Base-by-base conservation (phyloP, 805 yeast genomes). In the Myxozyma mucilagina region DNA sequence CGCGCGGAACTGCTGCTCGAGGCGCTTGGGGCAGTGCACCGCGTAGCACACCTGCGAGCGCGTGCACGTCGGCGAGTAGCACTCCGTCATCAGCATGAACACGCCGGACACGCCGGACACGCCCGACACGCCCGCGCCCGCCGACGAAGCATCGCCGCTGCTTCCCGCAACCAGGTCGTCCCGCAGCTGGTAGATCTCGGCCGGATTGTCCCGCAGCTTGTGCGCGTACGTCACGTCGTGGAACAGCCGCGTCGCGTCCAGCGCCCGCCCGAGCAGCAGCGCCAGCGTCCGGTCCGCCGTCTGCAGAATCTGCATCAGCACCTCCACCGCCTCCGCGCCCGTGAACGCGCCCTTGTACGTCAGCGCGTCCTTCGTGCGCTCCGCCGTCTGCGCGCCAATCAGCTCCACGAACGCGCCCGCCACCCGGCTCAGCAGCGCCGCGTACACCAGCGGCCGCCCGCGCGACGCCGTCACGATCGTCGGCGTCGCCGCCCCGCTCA, bases 191-290 rank as follows among this genome's bases (percentile, higher is more conserved):
- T 93, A 94, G 29, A 93, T 89, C 73, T 94, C 99, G 70, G 82
- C 84, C 20, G 80, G 82, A 0, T 96, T 89, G 74, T 94, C 99
- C 66, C 99, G 80, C 56, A 94, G 79, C 52, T 97, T 80, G 72
- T 92, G 98, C 69, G 91, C 96, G 74, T 93, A 93, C 0, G 97
- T 89, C 31, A 92, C 97, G 75, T 94, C 99, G 71, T 90, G 97
- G 74, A 94, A 91, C 59, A 90, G 84, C 72, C 89, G 89, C 69
- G 94, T 98, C 0, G 97, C 96, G 75, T 94, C 98, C 57, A 94
- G 77, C 0, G 97, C 86, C 65, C 99, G 80, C 34, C 98, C 99
- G 53, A 94, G 76, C 38, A 94, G 77, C 50, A 94, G 76, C 0
- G 98, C 98, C 69, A 94, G 76, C 68, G 91, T 92, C 61, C 99